Conservation (phyloP, 306 rosid genomes). For the Cercis canadensis region DNA sequence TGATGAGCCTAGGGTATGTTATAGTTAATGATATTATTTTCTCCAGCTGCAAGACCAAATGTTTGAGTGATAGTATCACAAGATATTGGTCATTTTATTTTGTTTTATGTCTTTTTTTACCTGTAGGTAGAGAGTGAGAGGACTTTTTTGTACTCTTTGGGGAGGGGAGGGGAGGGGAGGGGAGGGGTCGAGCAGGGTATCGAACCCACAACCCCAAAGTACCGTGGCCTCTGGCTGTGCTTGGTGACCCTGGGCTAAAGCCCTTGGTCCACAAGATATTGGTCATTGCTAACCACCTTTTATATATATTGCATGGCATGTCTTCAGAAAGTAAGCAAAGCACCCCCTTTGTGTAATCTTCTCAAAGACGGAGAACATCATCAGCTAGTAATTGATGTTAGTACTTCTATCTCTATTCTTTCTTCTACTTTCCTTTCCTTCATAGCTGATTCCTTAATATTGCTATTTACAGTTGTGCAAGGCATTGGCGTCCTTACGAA, state of each 20-base stretch:
- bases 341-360: slow-evolving; percentile 71
- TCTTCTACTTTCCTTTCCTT: slow-evolving; percentile 9
- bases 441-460: slow-evolving; percentile 32
- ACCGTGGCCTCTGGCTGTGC: too few species aligned
- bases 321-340: slow-evolving; percentile 51
- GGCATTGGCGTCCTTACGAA: slow-evolving; percentile 75
- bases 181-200: too few species aligned
- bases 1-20: slow-evolving; percentile 63
- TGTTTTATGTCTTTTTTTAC: too few species aligned
- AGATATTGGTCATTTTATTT: too few species aligned
- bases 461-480: slow-evolving; percentile 72
- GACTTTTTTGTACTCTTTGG: too few species aligned
- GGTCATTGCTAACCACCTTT: slow-evolving; percentile 17
- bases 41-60: slow-evolving; percentile 22
- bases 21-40: not conserved
- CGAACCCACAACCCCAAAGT: too few species aligned
- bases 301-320: slow-evolving; percentile 38
- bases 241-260: too few species aligned
- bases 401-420: slow-evolving; percentile 41
- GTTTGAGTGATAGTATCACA: slow-evolving; percentile 21
- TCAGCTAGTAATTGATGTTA: slow-evolving; percentile 71
- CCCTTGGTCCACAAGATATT: not conserved
- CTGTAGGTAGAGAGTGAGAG: too few species aligned
- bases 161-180: too few species aligned
- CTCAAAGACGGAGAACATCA: slow-evolving; percentile 73